Evolutionary conservation across 1,139 yeast species (phyloP).

Genomic region (Nakaseomyces sp.): DNA sequence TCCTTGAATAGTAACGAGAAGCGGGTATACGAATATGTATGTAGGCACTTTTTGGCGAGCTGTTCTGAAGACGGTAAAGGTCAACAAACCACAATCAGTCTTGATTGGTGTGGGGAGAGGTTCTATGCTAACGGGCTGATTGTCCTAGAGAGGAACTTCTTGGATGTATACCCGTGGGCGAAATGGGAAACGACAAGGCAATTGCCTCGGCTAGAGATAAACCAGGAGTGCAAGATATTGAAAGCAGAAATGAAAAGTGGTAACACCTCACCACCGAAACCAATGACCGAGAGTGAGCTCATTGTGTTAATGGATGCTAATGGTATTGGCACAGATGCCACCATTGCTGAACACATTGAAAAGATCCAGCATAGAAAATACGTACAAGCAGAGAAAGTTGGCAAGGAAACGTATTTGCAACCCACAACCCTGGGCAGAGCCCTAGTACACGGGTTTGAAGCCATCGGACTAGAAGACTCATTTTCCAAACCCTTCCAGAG

Average conservation of each 20-base stretch:
- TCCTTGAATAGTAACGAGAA: conserved; percentile 35
- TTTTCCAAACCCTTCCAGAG: conserved; percentile 85
- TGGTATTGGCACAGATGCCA: conserved; percentile 98
- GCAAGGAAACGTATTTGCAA: conserved; percentile 41
- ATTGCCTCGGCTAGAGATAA: conserved; percentile 55
- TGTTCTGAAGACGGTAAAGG: conserved; percentile 91
- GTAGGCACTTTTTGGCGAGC: conserved; percentile 80
- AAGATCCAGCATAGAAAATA: conserved; percentile 65
- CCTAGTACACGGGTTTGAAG: conserved; percentile 79
- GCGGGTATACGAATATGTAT: conserved; percentile 79
- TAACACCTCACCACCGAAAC: conserved; percentile 67
- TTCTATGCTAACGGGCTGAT: conserved; percentile 65
- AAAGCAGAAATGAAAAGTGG: conserved; percentile 62
- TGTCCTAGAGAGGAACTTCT: conserved; percentile 64
- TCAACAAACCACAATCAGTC: conserved; percentile 47
- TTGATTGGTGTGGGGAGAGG: conserved; percentile 70
- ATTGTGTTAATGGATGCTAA: conserved; percentile 93
- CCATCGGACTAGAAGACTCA: conserved; percentile 64
- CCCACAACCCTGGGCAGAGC: conserved; percentile 87
- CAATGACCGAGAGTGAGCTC: conserved; percentile 85
- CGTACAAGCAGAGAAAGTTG: conserved; percentile 41
- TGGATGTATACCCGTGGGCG: conserved; percentile 71
- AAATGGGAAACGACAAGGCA: conserved; percentile 65
- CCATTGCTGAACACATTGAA: conserved; percentile 95
- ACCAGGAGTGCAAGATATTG: conserved; percentile 47